phyloP scores from a whole-genome alignment of 2,329 filamentous ascomycete genomes.

The Beauveria medogensis region DNA sequence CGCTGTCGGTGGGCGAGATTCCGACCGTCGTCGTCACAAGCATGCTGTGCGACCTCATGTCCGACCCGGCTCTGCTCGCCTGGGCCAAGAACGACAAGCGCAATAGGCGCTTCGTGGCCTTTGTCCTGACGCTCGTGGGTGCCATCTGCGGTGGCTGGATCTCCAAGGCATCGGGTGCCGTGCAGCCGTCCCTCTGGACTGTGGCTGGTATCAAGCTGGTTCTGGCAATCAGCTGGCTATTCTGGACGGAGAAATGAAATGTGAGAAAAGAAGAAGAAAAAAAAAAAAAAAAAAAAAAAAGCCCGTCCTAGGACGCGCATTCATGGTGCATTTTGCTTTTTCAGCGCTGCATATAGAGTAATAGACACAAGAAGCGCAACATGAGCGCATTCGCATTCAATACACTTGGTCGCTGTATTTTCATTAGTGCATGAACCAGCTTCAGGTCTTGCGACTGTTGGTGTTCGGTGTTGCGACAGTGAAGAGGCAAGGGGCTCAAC shows the following conservation, averaged over 20 bases:
- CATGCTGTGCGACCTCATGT: constrained; percentile 44
- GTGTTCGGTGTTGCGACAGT: background rate
- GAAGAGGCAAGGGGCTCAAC: background rate
- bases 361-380: constrained; percentile 4
- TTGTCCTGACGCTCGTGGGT: constrained; percentile 37
- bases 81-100: constrained; percentile 38
- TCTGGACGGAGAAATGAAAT: constrained; percentile 21
- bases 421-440: background rate
- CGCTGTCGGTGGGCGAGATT: constrained; percentile 44
- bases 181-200: constrained; percentile 37
- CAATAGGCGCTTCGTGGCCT: constrained; percentile 37
- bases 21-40: constrained; percentile 49
- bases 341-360: constrained; percentile 11
- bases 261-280: too few species aligned
- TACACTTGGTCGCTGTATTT: background rate
- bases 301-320: background rate
- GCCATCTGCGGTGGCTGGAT: constrained; percentile 42
- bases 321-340: background rate
- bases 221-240: constrained; percentile 28
- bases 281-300: too few species aligned
- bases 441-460: background rate
- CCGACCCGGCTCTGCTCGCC: constrained; percentile 40
- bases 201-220: constrained; percentile 36
- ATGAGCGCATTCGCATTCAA: background rate
- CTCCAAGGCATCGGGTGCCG: constrained; percentile 31